Percentiles rank a stretch among this genome's conserved stretches.
phyloP scores from a whole-genome alignment of 176 grass and related monocot species.

The Carex myosuroides region DNA sequence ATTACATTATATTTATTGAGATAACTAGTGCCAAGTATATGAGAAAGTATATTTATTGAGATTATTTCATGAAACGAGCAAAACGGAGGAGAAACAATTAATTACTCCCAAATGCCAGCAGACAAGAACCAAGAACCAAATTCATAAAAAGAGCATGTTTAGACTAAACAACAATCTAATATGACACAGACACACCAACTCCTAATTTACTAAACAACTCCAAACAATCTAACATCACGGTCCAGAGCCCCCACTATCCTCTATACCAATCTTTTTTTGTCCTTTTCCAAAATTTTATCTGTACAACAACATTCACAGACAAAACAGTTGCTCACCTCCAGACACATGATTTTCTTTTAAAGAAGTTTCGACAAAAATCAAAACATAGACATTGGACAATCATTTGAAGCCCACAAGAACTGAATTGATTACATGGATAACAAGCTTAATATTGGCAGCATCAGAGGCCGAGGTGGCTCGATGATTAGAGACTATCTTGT shows the following conservation, averaged over 20 bases:
- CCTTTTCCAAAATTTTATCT: conserved; percentile 41
- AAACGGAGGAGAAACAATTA: background rate
- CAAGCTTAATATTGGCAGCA: conserved; percentile 37
- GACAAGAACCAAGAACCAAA: background rate
- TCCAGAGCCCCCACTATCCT: conserved; percentile 9
- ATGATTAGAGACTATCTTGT: conserved; percentile 40
- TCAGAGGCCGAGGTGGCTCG: conserved; percentile 38
- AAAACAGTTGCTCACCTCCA: conserved; percentile 11
- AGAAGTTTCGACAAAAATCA: background rate
- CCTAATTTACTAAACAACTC: conserved; percentile 29
- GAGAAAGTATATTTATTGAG: background rate
- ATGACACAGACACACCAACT: conserved; percentile 14
- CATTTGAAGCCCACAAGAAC: conserved; percentile 76
- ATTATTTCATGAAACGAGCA: background rate
- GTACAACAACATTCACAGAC: conserved; percentile 47
- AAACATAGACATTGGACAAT: conserved; percentile 14
- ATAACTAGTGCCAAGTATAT: no score
- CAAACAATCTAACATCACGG: background rate
- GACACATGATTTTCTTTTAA: background rate
- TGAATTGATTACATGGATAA: conserved; percentile 78
- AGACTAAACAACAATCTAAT: conserved; percentile 16
- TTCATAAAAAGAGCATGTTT: conserved; percentile 6
- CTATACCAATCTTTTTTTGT: conserved; percentile 5
- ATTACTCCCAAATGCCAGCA: background rate
- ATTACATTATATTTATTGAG: background rate